These are phyloP conservation scores for Ceratopteris richardii DNA, from an alignment of 75 land plant species.

Conservation along the genomic window DNA sequence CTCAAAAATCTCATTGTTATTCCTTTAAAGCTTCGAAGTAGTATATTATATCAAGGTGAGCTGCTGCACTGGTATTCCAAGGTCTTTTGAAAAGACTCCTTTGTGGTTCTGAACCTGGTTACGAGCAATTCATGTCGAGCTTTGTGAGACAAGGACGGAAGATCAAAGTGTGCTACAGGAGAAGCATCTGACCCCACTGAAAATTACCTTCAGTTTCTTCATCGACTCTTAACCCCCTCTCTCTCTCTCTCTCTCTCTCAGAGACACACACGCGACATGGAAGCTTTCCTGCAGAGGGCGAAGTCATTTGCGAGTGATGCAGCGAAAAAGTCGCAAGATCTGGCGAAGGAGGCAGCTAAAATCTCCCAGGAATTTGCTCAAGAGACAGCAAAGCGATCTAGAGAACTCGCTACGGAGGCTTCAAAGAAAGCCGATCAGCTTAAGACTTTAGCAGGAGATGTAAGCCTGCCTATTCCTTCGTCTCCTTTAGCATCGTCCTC, in stretches of 20 bases:
- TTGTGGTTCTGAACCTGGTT: too few species aligned
- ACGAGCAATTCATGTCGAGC: too few species aligned
- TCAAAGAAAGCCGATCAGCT: constrained; percentile 58
- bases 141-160: too few species aligned
- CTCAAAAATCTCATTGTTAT: too few species aligned
- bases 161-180: too few species aligned
- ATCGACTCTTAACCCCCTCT: neutral
- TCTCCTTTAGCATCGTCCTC: neutral
- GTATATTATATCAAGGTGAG: too few species aligned
- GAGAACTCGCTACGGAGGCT: constrained; percentile 62
- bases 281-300: constrained; percentile 49
- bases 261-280: constrained; percentile 44
- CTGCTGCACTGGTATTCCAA: too few species aligned
- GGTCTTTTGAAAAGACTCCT: too few species aligned
- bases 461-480: constrained; percentile 18
- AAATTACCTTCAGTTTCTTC: neutral
- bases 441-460: constrained; percentile 25
- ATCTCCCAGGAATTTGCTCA: constrained; percentile 43
- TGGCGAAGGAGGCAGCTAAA: constrained; percentile 43
- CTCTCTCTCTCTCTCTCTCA: constrained; percentile 3
- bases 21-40: too few species aligned
- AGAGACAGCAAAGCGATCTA: constrained; percentile 65
- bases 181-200: neutral
- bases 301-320: constrained; percentile 57
- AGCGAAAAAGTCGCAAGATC: constrained; percentile 61